Percentiles rank a stretch among this genome's conserved stretches.
These are phyloP conservation scores for Agaricales sp. DNA, from an alignment of 1,284 basidiomycete genomes.

Conservation along the genomic window DNA sequence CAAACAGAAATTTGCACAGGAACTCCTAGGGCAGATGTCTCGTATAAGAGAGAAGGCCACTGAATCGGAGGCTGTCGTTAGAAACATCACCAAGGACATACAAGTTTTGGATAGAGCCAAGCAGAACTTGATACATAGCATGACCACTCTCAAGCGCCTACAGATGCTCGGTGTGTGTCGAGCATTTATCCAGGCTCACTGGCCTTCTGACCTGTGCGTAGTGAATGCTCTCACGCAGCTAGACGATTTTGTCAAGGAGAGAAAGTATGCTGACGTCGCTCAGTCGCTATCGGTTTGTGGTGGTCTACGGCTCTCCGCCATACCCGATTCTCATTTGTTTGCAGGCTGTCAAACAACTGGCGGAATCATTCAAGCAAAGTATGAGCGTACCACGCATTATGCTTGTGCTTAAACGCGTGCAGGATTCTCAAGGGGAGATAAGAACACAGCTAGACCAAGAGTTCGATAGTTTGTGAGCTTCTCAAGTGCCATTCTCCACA, in stretches of 20 bases:
- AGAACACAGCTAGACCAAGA: constrained; percentile 75
- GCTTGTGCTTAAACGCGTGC: constrained; percentile 68
- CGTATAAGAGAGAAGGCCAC: constrained; percentile 92
- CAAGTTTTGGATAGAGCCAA: constrained; percentile 92
- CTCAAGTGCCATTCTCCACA: not conserved
- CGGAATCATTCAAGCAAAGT: constrained; percentile 67
- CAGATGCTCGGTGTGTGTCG: constrained; percentile 85
- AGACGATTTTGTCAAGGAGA: constrained; percentile 67
- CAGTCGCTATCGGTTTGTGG: constrained; percentile 63
- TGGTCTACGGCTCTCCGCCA: constrained; percentile 1
- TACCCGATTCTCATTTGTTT: constrained; percentile 8
- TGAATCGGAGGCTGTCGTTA: constrained; percentile 92
- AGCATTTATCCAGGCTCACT: constrained; percentile 1
- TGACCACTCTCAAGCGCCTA: constrained; percentile 85
- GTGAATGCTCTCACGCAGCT: constrained; percentile 79
- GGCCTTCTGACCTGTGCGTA: constrained; percentile 21
- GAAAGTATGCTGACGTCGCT: constrained; percentile 76
- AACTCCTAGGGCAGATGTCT: constrained; percentile 88
- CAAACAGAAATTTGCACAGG: constrained; percentile 50
- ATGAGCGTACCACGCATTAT: constrained; percentile 67
- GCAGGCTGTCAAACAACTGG: constrained; percentile 83
- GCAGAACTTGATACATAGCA: constrained; percentile 82
- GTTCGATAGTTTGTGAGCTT: constrained; percentile 79
- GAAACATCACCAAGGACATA: constrained; percentile 94
- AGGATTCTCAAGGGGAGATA: constrained; percentile 70